Evolutionary conservation across 1,284 basidiomycete species (phyloP).

Genomic region (Ganoderma lucidum): DNA sequence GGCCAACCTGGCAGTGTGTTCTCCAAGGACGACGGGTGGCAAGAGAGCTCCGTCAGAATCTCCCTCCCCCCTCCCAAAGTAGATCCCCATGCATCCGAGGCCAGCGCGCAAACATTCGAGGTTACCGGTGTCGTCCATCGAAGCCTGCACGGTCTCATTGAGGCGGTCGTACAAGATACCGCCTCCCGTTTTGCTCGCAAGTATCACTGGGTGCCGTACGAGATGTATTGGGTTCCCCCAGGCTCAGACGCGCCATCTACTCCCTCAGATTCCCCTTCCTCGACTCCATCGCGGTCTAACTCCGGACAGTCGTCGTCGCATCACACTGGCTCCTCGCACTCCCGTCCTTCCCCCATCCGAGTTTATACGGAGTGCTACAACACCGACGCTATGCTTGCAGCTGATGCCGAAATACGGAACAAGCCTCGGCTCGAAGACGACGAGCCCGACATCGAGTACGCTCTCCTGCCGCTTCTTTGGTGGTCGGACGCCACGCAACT

Average conservation of each 20-base stretch:
- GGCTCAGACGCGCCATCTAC: not conserved
- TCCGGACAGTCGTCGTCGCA: not conserved
- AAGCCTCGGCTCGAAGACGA: constrained; percentile 7
- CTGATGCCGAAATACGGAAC: not conserved
- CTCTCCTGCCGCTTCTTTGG: constrained; percentile 25
- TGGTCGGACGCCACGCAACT: constrained; percentile 33
- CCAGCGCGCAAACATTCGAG: not conserved
- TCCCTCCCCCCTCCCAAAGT: not conserved
- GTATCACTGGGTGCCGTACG: not conserved
- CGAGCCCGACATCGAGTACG: constrained; percentile 27
- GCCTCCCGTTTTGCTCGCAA: not conserved
- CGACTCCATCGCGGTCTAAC: not conserved
- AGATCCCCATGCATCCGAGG: not conserved
- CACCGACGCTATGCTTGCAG: not conserved
- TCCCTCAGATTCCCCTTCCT: not conserved
- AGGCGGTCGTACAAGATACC: not conserved
- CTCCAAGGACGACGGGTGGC: not conserved
- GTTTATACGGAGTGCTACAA: constrained; percentile 5
- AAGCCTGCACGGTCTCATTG: not conserved
- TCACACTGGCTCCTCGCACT: too few relatives aligned
- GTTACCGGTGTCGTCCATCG: not conserved
- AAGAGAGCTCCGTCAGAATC: not conserved
- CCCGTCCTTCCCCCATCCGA: not conserved
- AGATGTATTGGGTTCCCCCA: not conserved
- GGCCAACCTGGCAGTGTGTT: not conserved